Base-by-base conservation (phyloP, 305 asterid species). In the Ajuga reptans region DNA sequence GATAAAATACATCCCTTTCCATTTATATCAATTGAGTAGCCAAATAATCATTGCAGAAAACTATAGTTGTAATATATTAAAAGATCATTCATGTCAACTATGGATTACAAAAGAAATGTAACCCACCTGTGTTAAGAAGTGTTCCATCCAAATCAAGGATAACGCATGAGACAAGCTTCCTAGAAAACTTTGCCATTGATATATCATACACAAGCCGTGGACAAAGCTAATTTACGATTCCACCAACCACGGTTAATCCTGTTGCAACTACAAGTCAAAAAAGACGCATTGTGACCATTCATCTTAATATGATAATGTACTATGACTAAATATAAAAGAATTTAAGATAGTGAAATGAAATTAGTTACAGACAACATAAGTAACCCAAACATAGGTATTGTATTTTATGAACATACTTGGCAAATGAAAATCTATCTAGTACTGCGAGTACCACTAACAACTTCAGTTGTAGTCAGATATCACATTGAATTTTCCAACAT, bases 61-160 rank as follows among this genome's bases (percentile, higher is more conserved):
- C 24, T 12, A 67, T 8, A 29, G 39, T 31, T 34, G 67, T 37
- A 51, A 49, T 59, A 18, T 52, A 59, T 18, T 68, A 37, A 53
- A 70, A 17, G 45, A 59, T 27, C 60, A 61, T 6, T 29, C 51
- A 53, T 45, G 34, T 10, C 52, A 58, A 57, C 2, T 11, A 65
- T n/a, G 34, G 29, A 21, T 24, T 21, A 27, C 14, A 18, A 42
- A 53, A 51, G 17, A 71, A 61, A 64, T 47, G 80, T 9, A 59
- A 78, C 8, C 36, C 62, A 92, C 96, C 97, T 76, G 98, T 92
- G 75, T 90, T 90, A 64, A 92, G 83, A 74, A 92, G 93, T 42
- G 96, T 87, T 60, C 97, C 98, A 74, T 92, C 98, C 86, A 92
- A 84, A 85, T 90, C 98, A 74, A 92, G 86, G 77, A 92, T 86